Percentiles rank a stretch among this genome's conserved stretches.
Evolutionary conservation across 306 rosid species (phyloP).

Genomic region (Lablab purpureus): DNA sequence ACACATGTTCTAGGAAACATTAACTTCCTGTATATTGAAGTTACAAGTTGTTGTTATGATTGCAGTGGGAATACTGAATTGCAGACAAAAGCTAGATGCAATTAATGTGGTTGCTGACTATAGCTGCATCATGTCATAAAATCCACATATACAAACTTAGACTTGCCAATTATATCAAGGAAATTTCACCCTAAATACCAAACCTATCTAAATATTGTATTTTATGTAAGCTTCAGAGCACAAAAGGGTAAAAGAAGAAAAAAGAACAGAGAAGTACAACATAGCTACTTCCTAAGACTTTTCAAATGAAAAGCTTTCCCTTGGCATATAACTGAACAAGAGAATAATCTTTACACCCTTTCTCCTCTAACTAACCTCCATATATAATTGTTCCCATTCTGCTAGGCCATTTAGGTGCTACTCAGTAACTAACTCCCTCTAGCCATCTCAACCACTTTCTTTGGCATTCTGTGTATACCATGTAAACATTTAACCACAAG

Average conservation of each 20-base stretch:
- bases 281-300: neutral
- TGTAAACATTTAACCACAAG: neutral
- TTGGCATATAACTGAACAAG: neutral
- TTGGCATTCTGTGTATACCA: neutral
- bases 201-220: neutral
- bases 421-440: neutral
- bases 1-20: neutral
- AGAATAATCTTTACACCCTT: neutral
- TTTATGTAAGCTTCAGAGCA: neutral
- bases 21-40: neutral
- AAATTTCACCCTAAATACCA: neutral
- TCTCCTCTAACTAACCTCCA: conserved; percentile 2
- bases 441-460: neutral
- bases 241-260: neutral
- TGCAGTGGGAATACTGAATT: neutral
- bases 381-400: neutral
- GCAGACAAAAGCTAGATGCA: neutral
- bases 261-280: neutral
- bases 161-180: neutral
- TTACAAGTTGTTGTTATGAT: neutral
- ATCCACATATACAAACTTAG: neutral
- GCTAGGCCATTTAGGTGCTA: neutral
- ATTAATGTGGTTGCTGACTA: neutral
- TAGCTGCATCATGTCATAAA: neutral
- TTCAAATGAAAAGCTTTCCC: neutral